Evolutionary conservation across 2,329 filamentous ascomycete genomes (phyloP), one percentile per base, ranked within the genome.

Genomic region (Aspergillus proliferans): DNA sequence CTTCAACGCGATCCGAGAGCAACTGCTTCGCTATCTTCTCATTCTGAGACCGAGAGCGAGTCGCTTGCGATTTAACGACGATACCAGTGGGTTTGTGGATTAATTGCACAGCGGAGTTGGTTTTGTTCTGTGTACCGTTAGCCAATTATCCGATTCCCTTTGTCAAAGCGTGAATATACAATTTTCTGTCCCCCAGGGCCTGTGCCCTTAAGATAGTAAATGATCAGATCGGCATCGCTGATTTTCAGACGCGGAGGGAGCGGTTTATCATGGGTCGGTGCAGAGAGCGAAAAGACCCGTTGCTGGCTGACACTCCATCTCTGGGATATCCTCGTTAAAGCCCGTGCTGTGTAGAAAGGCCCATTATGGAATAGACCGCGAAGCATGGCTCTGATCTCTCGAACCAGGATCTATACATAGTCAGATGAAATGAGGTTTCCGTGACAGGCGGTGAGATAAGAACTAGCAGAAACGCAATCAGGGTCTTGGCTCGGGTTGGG

Each of bases 121-220:
- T 98, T 82, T 98, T 98, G 73, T 98, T 98, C 86, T 30, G 26
- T 30, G 9, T 76, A 41, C 18, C 7, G 18, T 55, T 45, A 54
- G 49, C 19, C 38, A 40, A 22, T 9, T 36, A 18, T n/a, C 34
- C 15, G n/a, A 30, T 12, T 2, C 26, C 26, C 5, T 36, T 36
- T 18, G 14, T 36, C 6, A 18, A n/a, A 7, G 38, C 15, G 15
- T 15, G 15, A 7, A 43, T 74, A 47, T 71, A 89, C 86, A 73
- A 97, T 97, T 68, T 96, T 96, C 67, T 98, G 93, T 0, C 93
- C 93, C 21, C 93, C 93, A 0, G 93, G 92, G 1, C 93, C 93
- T 58, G 83, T 87, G 60, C 93, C 93, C 67, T 93, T 95, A 52
- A 98, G 78, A 71, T 94, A 97, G 39, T 79, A 80, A 63, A 96